Base-by-base conservation (phyloP, 495 filamentous ascomycete genomes). In the Aspergillus baeticus region DNA sequence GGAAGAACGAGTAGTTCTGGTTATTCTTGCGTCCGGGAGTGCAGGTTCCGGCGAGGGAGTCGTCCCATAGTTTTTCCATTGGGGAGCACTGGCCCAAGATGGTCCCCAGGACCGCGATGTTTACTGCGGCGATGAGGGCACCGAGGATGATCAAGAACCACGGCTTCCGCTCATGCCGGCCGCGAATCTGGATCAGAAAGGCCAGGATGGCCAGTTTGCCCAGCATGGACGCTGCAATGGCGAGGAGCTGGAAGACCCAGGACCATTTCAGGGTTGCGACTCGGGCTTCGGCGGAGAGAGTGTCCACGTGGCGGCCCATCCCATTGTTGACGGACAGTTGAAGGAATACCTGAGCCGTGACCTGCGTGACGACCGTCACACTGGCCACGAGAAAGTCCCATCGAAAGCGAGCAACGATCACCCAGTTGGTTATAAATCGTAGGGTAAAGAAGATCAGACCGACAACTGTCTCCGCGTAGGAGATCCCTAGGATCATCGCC, bases 121-220 rank as follows among this genome's bases (percentile, higher is more conserved):
- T 68, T 8, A 68, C 37, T 13, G 58, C 54, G 14, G 44, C 31
- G 14, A 69, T 64, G 33, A 57, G 53, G 21, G 61, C 29, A 7
- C 62, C 67, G 15, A 73, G 62, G 26, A 63, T 57, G 38, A 69
- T 64, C 42, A 69, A 55, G 6, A 61, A 47, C 63, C 63, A 65
- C 13, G 63, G 63, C 31, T 64, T 63, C 17, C 23, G 59, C 37
- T 57, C 56, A 26, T 68, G 64, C 10, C 62, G 49, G 35, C 66
- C 64, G 33, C 69, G 68, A 26, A 73, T 63, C 38, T 67, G 62
- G 2, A 69, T 46, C 2, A 73, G 51, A 34, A 73, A 69, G 8
- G 63, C 61, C 43, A 71, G 49, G 31, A 73, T 64, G 13, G 67
- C 67, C 20, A 68, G 54, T 43, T 71, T 73, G n/a, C 68, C 69